Conservation (phyloP, 2,329 filamentous ascomycete genomes). For the Penicillium sp. region DNA sequence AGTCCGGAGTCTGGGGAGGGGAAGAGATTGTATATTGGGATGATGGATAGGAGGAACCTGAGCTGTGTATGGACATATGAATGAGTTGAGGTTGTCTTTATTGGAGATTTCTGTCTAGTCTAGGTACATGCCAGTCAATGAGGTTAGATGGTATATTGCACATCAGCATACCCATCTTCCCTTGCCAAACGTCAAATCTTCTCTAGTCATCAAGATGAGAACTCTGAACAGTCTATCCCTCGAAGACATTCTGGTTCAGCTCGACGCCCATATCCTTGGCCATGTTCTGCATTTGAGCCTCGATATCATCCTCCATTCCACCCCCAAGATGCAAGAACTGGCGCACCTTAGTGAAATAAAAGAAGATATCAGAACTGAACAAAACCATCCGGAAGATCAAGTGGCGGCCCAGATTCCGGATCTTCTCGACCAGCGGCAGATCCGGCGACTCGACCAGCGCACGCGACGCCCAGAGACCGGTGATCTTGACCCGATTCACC, state of each 20-base stretch:
- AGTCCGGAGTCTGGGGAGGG: no score
- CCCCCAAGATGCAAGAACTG: slow-evolving; percentile 72
- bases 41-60: no score
- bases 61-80: no score
- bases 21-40: no score
- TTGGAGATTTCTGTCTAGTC: slow-evolving; percentile 6
- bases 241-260: slow-evolving; percentile 81
- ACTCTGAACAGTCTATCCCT: no score
- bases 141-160: slow-evolving; percentile 7
- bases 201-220: no score
- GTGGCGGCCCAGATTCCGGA: slow-evolving; percentile 70
- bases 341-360: slow-evolving; percentile 73
- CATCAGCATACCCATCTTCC: not conserved
- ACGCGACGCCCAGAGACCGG: slow-evolving; percentile 80
- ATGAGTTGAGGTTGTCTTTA: no score
- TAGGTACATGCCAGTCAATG: not conserved
- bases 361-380: slow-evolving; percentile 71
- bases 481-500: slow-evolving; percentile 89
- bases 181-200: no score
- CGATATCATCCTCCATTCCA: slow-evolving; percentile 93
- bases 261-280: slow-evolving; percentile 90
- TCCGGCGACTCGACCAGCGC: slow-evolving; percentile 73
- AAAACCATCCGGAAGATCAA: slow-evolving; percentile 77
- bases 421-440: slow-evolving; percentile 59
- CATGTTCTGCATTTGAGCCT: slow-evolving; percentile 79